These are phyloP conservation scores for Lachancea cidri DNA, from an alignment of 805 yeast genomes.

Conservation along the genomic window DNA sequence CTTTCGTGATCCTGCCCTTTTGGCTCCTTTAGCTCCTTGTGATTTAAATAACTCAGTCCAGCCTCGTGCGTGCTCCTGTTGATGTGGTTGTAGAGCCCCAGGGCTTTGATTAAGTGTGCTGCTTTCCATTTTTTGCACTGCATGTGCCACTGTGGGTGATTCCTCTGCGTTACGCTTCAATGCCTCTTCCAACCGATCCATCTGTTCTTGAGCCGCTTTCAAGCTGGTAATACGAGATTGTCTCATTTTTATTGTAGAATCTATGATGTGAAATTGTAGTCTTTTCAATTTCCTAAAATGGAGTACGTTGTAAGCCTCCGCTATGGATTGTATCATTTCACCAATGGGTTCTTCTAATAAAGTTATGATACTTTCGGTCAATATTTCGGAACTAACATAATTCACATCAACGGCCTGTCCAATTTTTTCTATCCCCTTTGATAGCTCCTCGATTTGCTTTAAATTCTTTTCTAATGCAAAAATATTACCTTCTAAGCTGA, in stretches of 20 bases:
- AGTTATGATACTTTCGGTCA: conserved; percentile 37
- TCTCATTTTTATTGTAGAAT: conserved; percentile 36
- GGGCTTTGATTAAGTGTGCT: neutral
- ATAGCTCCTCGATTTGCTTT: conserved; percentile 35
- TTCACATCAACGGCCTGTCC: conserved; percentile 83
- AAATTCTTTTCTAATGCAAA: conserved; percentile 51
- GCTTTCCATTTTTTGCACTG: conserved; percentile 5
- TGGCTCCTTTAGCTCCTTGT: conserved; percentile 12
- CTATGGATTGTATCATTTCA: conserved; percentile 33
- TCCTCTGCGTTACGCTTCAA: conserved; percentile 33
- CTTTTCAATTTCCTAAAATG: conserved; percentile 57
- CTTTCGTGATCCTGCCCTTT: conserved; percentile 14
- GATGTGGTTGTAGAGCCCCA: neutral
- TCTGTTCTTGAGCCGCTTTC: conserved; percentile 32
- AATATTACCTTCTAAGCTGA: conserved; percentile 49
- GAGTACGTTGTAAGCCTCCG: conserved; percentile 40
- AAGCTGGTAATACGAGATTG: conserved; percentile 28
- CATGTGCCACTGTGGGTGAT: conserved; percentile 31
- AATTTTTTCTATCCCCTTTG: conserved; percentile 62
- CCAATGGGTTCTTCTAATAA: conserved; percentile 36
- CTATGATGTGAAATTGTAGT: conserved; percentile 42
- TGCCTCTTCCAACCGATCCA: conserved; percentile 26
- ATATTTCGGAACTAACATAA: conserved; percentile 46
- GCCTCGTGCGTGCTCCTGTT: neutral
- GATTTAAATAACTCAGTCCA: conserved; percentile 10